Base-by-base conservation (phyloP, 805 yeast genomes). In the Candida chilensis region DNA sequence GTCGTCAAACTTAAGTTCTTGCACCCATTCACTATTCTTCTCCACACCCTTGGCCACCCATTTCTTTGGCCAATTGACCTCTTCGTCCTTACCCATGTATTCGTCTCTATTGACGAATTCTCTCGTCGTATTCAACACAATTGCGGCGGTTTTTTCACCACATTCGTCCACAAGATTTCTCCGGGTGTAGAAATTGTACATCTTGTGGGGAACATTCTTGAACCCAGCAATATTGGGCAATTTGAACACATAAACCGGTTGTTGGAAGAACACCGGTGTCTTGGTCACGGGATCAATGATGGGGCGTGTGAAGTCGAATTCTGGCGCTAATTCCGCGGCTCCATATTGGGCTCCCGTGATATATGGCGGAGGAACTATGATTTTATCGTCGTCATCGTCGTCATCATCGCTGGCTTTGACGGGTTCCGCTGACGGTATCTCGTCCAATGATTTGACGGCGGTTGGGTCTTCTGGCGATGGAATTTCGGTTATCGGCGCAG, bases 11-110 rank as follows among this genome's bases (percentile, higher is more conserved):
- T 48, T 60, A 28, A 88, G 58, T 17, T 80, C 88, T 45, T 76
- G 75, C 32, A 79, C 75, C 98, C 98, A 90, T 50, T 90, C 96
- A 39, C 94, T 80, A 24, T 71, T 59, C 39, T 74, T 79, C 31
- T 74, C 81, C 28, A 54, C 49, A n/a, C 95, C 95, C 35, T 66
- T 68, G 40, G 74, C 67, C 20, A 84, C 81, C 95, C 96, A 90
- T 34, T 69, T 67, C 32, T 60, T 53, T 10, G 96, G 95, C 96
- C 96, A 90, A 39, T 84, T 90, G 5, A 52, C 45, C 48, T 88
- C 96, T 50, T 87, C 96, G 25, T 62, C 74, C 13, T 49, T 46
- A 11, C 70, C 71, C 35, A 58, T 50, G 17, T 50, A 45, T 31
- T 57, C 44, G 32, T 71, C 77, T 8, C 47, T 35, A 27, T 61